Base-by-base conservation (phyloP, 2,329 filamentous ascomycete genomes). In the Aspergillus novoparasiticus region DNA sequence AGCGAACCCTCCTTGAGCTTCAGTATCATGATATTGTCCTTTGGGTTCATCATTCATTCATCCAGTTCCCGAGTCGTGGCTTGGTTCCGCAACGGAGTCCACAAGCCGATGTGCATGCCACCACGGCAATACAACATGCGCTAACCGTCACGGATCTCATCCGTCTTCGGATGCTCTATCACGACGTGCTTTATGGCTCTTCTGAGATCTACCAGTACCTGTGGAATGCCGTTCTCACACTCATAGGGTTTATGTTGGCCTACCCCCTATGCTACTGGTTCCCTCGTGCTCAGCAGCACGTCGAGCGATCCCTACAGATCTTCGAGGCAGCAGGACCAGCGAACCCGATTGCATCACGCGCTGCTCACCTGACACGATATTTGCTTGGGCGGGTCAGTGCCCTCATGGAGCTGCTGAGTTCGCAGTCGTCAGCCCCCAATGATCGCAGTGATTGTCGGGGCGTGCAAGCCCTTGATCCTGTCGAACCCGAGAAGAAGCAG, bases 41-140 rank as follows among this genome's bases (percentile, higher is more conserved):
- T 0, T 41, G 39, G 39, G 39, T 10, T 41, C 39, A 41, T 1
- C 39, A 41, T n/a, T 41, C 39, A n/a, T 41, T 68, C 28, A 64
- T 68, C n/a, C 67, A 68, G 50, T 69, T 41, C 10, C 39, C 19
- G 19, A 41, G 39, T n/a, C 39, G 39, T 9, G 39, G 39, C 39
- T 41, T 67, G 0, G 58, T 64, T 12, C 61, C 60, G 3, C 61
- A 58, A 50, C 21, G 50, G 6, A 67, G 51, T 43, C 68, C 62
- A 21, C 59, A 59, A 28, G 60, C 67, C 8, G 61, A 64, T 34
- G 54, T 59, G 3, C 67, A 68, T 36, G 66, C 55, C n/a, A 60
- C 60, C 16, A 68, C 64, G 3, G 64, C 67, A 12, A 55, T 69
- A 4, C 57, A 66, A 30, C 67, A 70, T 34, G 66, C 67, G 39